Conservation (phyloP, 768 basidiomycete genomes). For the Tulasnella sp. region DNA sequence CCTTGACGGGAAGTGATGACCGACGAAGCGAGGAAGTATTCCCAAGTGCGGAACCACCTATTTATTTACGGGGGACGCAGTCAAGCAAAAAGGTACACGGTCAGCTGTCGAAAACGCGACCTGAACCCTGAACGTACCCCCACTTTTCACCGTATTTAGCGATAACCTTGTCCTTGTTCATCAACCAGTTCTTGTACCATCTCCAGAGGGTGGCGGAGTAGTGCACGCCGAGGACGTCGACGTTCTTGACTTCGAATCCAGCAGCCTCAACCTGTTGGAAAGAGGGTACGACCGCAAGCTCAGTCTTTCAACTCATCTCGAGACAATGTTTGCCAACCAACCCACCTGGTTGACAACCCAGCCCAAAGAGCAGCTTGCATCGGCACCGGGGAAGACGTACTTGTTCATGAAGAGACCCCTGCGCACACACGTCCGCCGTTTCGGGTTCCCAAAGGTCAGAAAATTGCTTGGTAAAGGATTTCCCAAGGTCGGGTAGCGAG, state of each 20-base stretch:
- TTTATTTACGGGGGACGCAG: background rate
- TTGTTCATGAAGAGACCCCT: conserved; percentile 98
- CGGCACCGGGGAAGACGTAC: conserved; percentile 97
- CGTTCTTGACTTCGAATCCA: conserved; percentile 94
- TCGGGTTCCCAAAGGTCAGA: background rate
- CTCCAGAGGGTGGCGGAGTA: conserved; percentile 85
- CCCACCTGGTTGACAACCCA: conserved; percentile 83
- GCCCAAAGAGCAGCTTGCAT: conserved; percentile 90
- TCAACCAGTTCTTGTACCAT: conserved; percentile 98
- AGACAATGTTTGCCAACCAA: background rate
- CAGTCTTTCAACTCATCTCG: background rate
- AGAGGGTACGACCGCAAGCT: background rate
- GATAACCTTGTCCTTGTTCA: conserved; percentile 84
- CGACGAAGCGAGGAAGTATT: conserved; percentile 92
- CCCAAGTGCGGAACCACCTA: conserved; percentile 91
- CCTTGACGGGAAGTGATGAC: conserved; percentile 80
- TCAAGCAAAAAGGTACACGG: too few relatives aligned
- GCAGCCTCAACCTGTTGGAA: conserved; percentile 57
- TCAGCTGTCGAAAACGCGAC: too few relatives aligned
- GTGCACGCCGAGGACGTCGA: conserved; percentile 96
- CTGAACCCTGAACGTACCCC: conserved; percentile 22
- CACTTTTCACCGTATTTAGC: conserved; percentile 81
- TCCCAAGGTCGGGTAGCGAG: too few relatives aligned
- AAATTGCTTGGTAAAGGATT: background rate
- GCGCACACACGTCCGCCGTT: background rate